Conservation (phyloP, 202 grass and related monocot species). For the Brachypodium distachyon region DNA sequence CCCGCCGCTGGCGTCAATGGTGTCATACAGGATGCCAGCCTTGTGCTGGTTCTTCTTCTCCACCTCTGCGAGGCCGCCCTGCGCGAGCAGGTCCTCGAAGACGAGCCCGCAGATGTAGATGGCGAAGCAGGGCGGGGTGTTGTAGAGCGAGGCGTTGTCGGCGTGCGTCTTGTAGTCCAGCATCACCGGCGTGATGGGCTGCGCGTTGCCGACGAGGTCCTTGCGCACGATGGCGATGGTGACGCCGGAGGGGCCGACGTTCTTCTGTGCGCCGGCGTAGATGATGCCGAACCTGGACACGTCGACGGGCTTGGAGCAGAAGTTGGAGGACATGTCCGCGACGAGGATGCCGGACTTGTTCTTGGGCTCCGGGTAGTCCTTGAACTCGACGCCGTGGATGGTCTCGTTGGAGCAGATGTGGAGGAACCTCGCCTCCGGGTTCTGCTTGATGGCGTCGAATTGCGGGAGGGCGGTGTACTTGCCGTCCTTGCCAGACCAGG, state of each 20-base stretch:
- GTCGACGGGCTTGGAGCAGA: constrained; percentile 99
- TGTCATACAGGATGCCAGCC: constrained; percentile 67
- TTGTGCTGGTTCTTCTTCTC: constrained; percentile 85
- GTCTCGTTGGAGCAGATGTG: constrained; percentile 99
- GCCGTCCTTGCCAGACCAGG: constrained; percentile 78
- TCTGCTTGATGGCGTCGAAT: constrained; percentile 49
- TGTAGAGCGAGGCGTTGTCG: constrained; percentile 83
- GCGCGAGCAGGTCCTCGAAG: constrained; percentile 83
- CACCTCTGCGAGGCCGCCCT: constrained; percentile 71
- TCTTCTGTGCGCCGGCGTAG: constrained; percentile 98
- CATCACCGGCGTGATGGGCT: constrained; percentile 87
- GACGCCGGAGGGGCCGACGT: constrained; percentile 85
- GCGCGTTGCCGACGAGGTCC: constrained; percentile 77
- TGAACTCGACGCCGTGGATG: constrained; percentile 98
- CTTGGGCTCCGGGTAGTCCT: constrained; percentile 72
- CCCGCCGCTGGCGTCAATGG: constrained; percentile 74
- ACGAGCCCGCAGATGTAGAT: constrained; percentile 89
- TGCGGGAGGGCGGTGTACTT: constrained; percentile 82
- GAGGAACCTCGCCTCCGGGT: constrained; percentile 66
- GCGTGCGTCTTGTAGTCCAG: constrained; percentile 95
- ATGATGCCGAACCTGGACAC: constrained; percentile 84
- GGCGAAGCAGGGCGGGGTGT: constrained; percentile 91
- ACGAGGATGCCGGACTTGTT: constrained; percentile 61
- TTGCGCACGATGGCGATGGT: constrained; percentile 80
- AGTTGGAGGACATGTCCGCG: constrained; percentile 99